Evolutionary conservation across 1,284 basidiomycete genomes (phyloP).

Genomic region (Marasmius sp.): DNA sequence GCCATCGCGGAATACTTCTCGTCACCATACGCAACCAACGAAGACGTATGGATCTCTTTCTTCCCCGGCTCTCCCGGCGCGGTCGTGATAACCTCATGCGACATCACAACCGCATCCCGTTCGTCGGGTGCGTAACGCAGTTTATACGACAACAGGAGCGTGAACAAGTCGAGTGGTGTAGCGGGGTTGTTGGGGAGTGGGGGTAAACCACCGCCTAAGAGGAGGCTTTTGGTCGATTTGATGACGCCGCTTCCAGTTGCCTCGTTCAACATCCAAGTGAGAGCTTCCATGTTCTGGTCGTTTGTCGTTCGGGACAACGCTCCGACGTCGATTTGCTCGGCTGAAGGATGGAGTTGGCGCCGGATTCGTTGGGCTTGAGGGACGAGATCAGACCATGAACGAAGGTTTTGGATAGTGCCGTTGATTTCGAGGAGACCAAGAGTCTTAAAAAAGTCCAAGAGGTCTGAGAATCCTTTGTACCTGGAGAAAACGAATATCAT

Average conservation of each 20-base stretch:
- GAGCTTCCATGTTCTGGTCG: neutral
- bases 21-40: slow-evolving; percentile 74
- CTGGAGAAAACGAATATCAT: slow-evolving; percentile 33
- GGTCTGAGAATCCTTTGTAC: slow-evolving; percentile 82
- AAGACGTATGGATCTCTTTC: slow-evolving; percentile 71
- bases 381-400: slow-evolving; percentile 21
- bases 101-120: slow-evolving; percentile 85
- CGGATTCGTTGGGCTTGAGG: slow-evolving; percentile 5
- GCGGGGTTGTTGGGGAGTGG: slow-evolving; percentile 41
- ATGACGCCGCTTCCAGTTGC: slow-evolving; percentile 4
- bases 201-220: slow-evolving; percentile 30
- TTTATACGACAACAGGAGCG: slow-evolving; percentile 72
- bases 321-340: slow-evolving; percentile 4
- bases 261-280: slow-evolving; percentile 9
- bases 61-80: slow-evolving; percentile 15
- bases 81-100: slow-evolving; percentile 75
- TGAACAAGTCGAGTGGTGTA: slow-evolving; percentile 79
- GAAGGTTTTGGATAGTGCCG: slow-evolving; percentile 26
- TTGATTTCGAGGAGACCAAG: slow-evolving; percentile 70
- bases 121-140: slow-evolving; percentile 75
- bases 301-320: slow-evolving; percentile 1
- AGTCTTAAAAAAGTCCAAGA: slow-evolving; percentile 75
- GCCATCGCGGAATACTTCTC: slow-evolving; percentile 80
- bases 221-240: neutral
- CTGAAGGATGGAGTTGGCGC: slow-evolving; percentile 1